Evolutionary conservation across 1,284 basidiomycete genomes (phyloP).

Genomic region (Puccinia novopanici): DNA sequence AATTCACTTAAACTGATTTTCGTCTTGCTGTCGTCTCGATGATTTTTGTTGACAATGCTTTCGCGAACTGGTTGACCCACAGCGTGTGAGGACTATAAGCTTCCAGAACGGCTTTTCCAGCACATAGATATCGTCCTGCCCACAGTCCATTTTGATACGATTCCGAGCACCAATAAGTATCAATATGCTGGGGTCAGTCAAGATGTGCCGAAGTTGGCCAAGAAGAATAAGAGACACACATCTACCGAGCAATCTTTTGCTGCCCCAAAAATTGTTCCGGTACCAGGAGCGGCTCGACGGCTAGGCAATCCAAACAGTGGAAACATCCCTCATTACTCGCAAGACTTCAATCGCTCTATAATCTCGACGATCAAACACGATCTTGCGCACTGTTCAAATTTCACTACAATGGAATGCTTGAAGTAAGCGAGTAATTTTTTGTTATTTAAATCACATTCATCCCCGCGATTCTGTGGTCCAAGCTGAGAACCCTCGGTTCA

Average conservation of each 20-base stretch:
- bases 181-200: slow-evolving; percentile 54
- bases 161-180: slow-evolving; percentile 51
- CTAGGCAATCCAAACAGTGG: slow-evolving; percentile 44
- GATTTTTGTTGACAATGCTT: neutral
- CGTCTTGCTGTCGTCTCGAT: neutral
- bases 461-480: neutral
- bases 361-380: slow-evolving; percentile 15
- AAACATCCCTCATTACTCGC: slow-evolving; percentile 45
- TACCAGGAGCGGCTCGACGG: slow-evolving; percentile 40
- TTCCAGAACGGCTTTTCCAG: slow-evolving; percentile 67
- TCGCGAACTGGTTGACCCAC: slow-evolving; percentile 59
- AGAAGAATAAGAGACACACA: slow-evolving; percentile 56
- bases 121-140: slow-evolving; percentile 74
- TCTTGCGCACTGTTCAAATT: slow-evolving; percentile 35
- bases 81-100: slow-evolving; percentile 69
- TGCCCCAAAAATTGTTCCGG: slow-evolving; percentile 37
- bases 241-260: neutral
- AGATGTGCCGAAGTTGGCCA: neutral
- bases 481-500: neutral
- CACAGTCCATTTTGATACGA: slow-evolving; percentile 68
- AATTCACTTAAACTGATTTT: neutral
- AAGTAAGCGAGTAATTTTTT: slow-evolving; percentile 22
- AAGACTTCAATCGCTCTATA: slow-evolving; percentile 30
- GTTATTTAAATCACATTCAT: neutral
- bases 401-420: slow-evolving; percentile 40